Conservation (phyloP, 306 rosid species). For the Medicago lupulina region DNA sequence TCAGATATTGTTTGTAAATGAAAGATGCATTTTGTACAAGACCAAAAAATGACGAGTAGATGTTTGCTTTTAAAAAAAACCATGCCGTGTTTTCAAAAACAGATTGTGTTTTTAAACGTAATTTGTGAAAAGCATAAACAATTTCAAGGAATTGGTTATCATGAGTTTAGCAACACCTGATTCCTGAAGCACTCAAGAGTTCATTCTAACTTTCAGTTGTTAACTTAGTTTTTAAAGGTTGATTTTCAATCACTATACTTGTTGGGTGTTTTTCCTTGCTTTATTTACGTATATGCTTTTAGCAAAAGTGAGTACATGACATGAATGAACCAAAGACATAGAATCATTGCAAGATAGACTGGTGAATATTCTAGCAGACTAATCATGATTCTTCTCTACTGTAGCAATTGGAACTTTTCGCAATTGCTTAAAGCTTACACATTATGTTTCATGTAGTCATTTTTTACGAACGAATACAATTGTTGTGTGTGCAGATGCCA, state of each 20-base stretch:
- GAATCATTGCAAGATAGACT: not conserved
- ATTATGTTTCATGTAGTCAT: not conserved
- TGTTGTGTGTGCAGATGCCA: slow-evolving; percentile 70
- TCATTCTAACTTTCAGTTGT: not conserved
- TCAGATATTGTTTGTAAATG: not conserved
- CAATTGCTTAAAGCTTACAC: not conserved
- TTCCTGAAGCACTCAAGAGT: not conserved
- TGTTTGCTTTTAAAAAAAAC: not conserved
- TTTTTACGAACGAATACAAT: not conserved
- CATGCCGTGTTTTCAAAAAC: slow-evolving; percentile 13
- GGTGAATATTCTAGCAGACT: not conserved
- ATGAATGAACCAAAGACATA: too few relatives aligned
- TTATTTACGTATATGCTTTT: too few relatives aligned
- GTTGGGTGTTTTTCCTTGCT: too few relatives aligned
- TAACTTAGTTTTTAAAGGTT: not conserved
- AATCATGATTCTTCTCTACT: not conserved
- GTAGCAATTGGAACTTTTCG: not conserved
- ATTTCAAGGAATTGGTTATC: not conserved
- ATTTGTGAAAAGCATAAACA: not conserved
- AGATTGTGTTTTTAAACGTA: not conserved
- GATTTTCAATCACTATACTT: too few relatives aligned
- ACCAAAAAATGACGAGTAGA: not conserved
- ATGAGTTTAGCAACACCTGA: not conserved
- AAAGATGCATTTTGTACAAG: not conserved
- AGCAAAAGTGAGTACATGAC: too few relatives aligned